phyloP scores from a whole-genome alignment of 805 yeast genomes.

The Saccharomyces kudriavzevii region DNA sequence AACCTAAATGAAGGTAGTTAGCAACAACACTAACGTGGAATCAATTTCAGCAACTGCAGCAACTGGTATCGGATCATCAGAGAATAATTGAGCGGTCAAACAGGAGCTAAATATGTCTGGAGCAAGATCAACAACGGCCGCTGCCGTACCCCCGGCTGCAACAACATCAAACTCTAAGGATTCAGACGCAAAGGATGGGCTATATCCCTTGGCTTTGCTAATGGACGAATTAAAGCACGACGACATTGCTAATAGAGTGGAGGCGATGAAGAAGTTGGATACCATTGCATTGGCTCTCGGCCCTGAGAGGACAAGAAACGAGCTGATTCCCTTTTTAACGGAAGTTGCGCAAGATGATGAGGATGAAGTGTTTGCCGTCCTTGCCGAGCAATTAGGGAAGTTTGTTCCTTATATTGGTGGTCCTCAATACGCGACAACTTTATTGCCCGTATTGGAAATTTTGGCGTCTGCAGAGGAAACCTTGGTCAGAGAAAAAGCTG shows the following conservation, averaged over 20 bases:
- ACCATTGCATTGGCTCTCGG: slow-evolving; percentile 94
- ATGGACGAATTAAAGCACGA: slow-evolving; percentile 97
- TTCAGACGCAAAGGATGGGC: slow-evolving; percentile 32
- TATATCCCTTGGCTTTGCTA: slow-evolving; percentile 88
- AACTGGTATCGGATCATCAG: slow-evolving; percentile 54
- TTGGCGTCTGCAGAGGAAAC: slow-evolving; percentile 94
- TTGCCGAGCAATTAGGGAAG: slow-evolving; percentile 83
- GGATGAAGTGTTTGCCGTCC: slow-evolving; percentile 91
- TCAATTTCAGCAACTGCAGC: slow-evolving; percentile 47
- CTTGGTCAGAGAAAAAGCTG: slow-evolving; percentile 89
- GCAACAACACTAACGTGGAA: neutral
- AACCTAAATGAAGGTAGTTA: neutral
- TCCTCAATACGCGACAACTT: slow-evolving; percentile 45
- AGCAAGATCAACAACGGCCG: neutral
- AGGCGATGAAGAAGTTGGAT: slow-evolving; percentile 88
- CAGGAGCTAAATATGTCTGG: neutral
- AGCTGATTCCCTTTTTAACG: slow-evolving; percentile 81
- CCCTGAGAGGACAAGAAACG: slow-evolving; percentile 82
- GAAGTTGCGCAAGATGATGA: slow-evolving; percentile 91
- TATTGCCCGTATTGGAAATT: slow-evolving; percentile 65
- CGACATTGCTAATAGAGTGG: slow-evolving; percentile 86
- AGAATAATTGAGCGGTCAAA: neutral
- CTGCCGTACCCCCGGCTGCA: neutral
- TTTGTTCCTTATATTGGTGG: slow-evolving; percentile 92
- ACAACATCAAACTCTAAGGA: neutral